Base-by-base conservation (phyloP, 164 flowering plant species). In the Brasenia schreberi region DNA sequence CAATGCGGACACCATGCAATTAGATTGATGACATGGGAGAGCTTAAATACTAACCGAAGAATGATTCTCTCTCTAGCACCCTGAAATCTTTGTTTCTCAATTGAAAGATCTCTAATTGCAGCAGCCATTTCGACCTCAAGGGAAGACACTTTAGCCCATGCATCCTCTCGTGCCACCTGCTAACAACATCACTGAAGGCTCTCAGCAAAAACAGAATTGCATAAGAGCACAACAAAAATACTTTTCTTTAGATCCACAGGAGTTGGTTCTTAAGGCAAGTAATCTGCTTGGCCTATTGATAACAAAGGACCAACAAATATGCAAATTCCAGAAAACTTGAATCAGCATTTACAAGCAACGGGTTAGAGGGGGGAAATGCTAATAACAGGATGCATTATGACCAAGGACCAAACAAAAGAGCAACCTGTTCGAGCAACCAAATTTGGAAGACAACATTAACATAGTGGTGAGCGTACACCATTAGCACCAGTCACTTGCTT, bases 121-220 rank as follows among this genome's bases (percentile, higher is more conserved):
- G 88, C 85, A 80, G 77, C 85, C 43, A 95, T 92, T 75, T 95
- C 94, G 68, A 95, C 91, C 72, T 90, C 97, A 67, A 95, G 90
- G 9, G 78, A 73, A 66, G 97, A 95, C 62, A 92, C 96, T 78
- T 88, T 92, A 39, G 94, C 92, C 97, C 99, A 92, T 64, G 99
- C 99, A 79, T 92, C 99, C 77, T 95, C 99, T 70, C 97, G 89
- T 72, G 96, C 97, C 64, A 90, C 87, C 99, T 95, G 99, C 99
- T 92, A 92, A 76, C 88, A 68, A 72, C 81, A 83, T 58, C 79
- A 85, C 70, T 63, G 69, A 73, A 64, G 73, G 70, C 68, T 70
- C 80, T 87, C 88, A 84, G 86, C 82, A 82, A 71, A 70, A 75
- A 60, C n/a, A n/a, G 62, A 60, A 60, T n/a, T 7, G 19, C 62